Evolutionary conservation across 2,329 filamentous ascomycete species (phyloP), one percentile per base, ranked within the genome.

Genomic region (Magnaporthiopsis rhizophila): DNA sequence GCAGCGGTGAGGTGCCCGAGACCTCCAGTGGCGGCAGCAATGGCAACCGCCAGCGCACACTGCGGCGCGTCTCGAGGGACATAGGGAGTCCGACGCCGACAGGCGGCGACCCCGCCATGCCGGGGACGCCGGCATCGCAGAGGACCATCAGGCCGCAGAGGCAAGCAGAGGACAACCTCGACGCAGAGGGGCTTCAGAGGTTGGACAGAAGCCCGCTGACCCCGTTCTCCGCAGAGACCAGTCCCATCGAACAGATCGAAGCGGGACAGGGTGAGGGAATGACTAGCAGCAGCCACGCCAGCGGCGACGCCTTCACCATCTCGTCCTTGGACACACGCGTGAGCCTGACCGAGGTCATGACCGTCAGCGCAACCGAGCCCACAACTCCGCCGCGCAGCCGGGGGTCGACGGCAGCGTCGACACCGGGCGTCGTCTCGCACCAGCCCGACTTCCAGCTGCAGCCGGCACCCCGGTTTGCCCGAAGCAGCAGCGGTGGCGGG

Each of bases 111-210:
- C 28, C 28, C 28, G n/a, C 18, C 24, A 12, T 62, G 12, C 36
- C 60, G 34, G 36, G 24, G 2, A 50, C 36, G 8, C 60, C 60
- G 12, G 30, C 24, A 24, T 63, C 62, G 32, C 53, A 63, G 32
- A 63, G 34, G 62, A 63, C 62, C 32, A 59, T 63, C 56, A 56
- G 53, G 26, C 56, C 62, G 18, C 53, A 58, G 11, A 58, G 38
- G 45, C 45, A 53, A 53, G 45, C 45, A 53, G 45, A 53, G 18
- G 45, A 53, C 45, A 21, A 53, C 18, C 7, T 21, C 45, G n/a
- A 53, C 45, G 45, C n/a, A 5, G 45, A n/a, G 7, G 45, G 21
- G 45, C 45, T 11, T 53, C 45, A 53, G 7, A 21, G 45, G 45
- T 6, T 53, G 45, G 45, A 53, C 45, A 53, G 45, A 11, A 53